Evolutionary conservation across 129 eudicot genomes (phyloP).

Genomic region (Centrapalus pauciflorus): DNA sequence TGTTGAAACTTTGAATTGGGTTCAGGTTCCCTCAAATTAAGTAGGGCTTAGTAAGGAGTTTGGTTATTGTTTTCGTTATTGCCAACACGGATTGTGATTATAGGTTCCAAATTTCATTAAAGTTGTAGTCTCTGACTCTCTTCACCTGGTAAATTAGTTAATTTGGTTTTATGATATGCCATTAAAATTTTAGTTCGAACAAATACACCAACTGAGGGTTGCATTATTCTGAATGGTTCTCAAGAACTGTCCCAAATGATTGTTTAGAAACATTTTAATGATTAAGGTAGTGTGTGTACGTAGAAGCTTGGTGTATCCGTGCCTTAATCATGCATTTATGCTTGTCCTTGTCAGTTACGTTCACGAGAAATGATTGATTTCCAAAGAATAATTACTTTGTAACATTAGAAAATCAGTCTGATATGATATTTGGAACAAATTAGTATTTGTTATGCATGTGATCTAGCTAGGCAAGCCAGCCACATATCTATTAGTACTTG

Average conservation of each 20-base stretch:
- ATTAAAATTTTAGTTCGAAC: background rate
- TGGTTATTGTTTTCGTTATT: background rate
- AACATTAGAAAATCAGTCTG: background rate
- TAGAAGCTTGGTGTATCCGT: background rate
- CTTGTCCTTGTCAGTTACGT: background rate
- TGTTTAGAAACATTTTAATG: background rate
- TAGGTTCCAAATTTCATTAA: background rate
- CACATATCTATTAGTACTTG: background rate
- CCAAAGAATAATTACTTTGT: background rate
- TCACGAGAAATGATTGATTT: background rate
- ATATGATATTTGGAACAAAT: background rate
- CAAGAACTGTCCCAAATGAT: background rate
- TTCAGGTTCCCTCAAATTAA: background rate
- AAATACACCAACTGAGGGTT: background rate
- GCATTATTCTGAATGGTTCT: too few species aligned
- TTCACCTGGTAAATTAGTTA: background rate
- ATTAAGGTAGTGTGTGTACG: background rate
- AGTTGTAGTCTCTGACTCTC: background rate
- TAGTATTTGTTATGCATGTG: background rate
- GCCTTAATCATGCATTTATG: background rate
- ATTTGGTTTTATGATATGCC: background rate
- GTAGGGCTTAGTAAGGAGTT: background rate
- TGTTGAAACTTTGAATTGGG: background rate
- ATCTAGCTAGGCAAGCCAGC: background rate
- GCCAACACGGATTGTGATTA: background rate